These are phyloP conservation scores for Eimeria tenella DNA, from an alignment of 169 alveolate genomes.

Conservation along the genomic window DNA sequence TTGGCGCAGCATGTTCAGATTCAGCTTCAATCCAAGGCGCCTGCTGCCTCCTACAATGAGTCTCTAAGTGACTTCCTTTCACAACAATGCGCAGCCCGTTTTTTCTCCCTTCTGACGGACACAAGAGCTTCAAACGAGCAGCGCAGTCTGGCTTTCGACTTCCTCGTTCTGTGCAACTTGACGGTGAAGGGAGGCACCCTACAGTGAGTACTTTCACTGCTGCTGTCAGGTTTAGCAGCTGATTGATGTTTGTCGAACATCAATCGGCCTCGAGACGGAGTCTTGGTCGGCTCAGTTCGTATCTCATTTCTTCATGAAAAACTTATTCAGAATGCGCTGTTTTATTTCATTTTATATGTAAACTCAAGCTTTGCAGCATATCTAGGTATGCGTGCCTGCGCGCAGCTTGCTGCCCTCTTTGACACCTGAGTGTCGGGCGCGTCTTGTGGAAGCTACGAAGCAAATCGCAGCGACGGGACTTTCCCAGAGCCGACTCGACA, in stretches of 20 bases:
- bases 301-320: too few relatives aligned
- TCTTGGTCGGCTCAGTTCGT: too few relatives aligned
- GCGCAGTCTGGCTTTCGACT: conserved; percentile 55
- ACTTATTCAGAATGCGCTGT: too few relatives aligned
- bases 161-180: conserved; percentile 71
- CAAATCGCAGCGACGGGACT: conserved; percentile 46
- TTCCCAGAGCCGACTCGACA: conserved; percentile 64
- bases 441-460: conserved; percentile 66
- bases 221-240: neutral
- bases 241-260: too few relatives aligned
- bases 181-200: conserved; percentile 66
- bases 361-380: too few relatives aligned
- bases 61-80: conserved; percentile 59
- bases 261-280: too few relatives aligned
- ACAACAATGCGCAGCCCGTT: conserved; percentile 71
- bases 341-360: too few relatives aligned
- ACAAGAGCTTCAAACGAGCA: conserved; percentile 55
- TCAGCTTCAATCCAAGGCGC: conserved; percentile 51
- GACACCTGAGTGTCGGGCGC: conserved; percentile 70
- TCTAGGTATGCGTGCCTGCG: neutral
- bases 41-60: conserved; percentile 16
- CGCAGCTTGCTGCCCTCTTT: conserved; percentile 65
- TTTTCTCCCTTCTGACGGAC: conserved; percentile 57
- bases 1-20: conserved; percentile 66
- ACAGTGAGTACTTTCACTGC: conserved; percentile 30